A percentile compares a stretch with the other conserved stretches of the same genome.
Evolutionary conservation across 176 grass and related monocot genomes (phyloP).

Genomic region (Musa beccarii): DNA sequence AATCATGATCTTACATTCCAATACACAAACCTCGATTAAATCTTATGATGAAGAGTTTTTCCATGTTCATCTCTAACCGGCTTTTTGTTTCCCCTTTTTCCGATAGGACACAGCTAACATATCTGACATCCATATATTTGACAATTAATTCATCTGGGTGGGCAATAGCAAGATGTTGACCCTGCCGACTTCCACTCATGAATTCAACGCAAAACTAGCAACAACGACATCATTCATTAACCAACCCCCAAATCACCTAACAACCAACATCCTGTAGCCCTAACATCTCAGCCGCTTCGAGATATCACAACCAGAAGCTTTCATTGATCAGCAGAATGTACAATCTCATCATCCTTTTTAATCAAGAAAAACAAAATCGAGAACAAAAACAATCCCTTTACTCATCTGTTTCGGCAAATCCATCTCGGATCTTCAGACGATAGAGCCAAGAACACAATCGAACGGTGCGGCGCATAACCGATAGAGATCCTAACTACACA

Average conservation of each 20-base stretch:
- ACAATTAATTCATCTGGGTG: no score
- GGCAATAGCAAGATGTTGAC: not conserved
- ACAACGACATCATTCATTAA: not conserved
- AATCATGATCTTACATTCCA: no score
- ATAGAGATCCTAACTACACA: not conserved
- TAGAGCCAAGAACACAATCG: not conserved
- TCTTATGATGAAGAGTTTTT: no score
- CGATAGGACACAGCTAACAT: no score
- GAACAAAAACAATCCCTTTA: not conserved
- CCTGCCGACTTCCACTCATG: not conserved
- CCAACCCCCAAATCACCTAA: not conserved
- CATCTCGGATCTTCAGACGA: not conserved
- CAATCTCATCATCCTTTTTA: no score
- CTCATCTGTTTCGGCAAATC: not conserved
- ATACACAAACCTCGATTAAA: no score
- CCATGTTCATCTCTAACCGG: no score
- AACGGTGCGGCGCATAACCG: no score
- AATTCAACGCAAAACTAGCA: not conserved
- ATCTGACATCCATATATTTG: no score
- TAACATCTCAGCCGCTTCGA: not conserved
- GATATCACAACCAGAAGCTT: not conserved
- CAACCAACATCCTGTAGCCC: not conserved
- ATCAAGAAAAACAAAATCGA: no score
- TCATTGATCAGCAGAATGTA: no score
- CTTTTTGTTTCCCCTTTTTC: no score